Conservation (phyloP, 169 alveolate species). For the Cryptosporidium ryanae region DNA sequence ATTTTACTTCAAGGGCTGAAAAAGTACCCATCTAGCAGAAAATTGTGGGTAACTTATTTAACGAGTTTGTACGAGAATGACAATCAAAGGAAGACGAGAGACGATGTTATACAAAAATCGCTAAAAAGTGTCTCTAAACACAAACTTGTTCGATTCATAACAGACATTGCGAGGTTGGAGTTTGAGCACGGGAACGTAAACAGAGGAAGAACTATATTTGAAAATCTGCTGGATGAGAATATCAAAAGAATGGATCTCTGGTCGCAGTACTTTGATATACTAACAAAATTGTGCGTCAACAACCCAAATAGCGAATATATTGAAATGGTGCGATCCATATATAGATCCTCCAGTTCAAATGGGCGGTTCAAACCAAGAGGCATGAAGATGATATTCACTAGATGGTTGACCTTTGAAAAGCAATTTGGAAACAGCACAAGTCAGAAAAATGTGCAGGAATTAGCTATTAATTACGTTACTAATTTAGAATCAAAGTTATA, state of each 20-base stretch:
- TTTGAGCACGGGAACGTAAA: conserved; percentile 82
- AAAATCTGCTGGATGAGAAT: conserved; percentile 84
- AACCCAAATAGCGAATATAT: conserved; percentile 9
- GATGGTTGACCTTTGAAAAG: conserved; percentile 87
- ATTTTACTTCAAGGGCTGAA: conserved; percentile 39
- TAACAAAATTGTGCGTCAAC: conserved; percentile 8
- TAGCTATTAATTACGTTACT: conserved; percentile 82
- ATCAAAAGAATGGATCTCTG: conserved; percentile 87
- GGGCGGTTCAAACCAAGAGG: conserved; percentile 77
- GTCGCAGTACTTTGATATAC: conserved; percentile 84
- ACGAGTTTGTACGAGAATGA: conserved; percentile 36
- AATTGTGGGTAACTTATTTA: conserved; percentile 78
- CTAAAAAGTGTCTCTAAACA: conserved; percentile 32
- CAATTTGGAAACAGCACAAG: conserved; percentile 81
- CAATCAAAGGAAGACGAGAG: conserved; percentile 41
- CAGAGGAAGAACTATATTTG: conserved; percentile 85
- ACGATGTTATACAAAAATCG: conserved; percentile 57
- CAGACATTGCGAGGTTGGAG: conserved; percentile 85
- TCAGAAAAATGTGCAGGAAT: conserved; percentile 83
- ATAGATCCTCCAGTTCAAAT: conserved; percentile 16
- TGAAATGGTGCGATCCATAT: conserved; percentile 47
- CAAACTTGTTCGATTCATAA: conserved; percentile 37
- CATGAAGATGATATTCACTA: conserved; percentile 79
- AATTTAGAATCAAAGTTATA: conserved; percentile 35
- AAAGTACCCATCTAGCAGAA: conserved; percentile 50